Base-by-base conservation (phyloP, 306 rosid genomes). In the Lagenaria siceraria region DNA sequence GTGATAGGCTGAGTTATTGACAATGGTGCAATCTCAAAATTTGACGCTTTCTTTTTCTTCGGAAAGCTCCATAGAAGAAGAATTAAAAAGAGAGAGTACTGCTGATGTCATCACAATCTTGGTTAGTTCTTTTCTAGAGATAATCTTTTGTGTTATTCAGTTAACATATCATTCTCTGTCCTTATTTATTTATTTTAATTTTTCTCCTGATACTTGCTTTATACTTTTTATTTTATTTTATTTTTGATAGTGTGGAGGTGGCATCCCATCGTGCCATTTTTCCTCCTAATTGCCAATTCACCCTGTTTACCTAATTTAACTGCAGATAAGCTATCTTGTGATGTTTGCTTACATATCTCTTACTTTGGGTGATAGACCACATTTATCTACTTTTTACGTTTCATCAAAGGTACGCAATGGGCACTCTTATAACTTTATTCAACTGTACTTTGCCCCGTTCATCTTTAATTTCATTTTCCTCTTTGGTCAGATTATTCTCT, bases 271-370 rank as follows among this genome's bases (percentile, higher is more conserved):
- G 73, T 80, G 76, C 68, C 77, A 71, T 80, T 78, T 74, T 59
- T 24, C 73, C 64, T 49, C 24, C 3, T 42, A 40, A 22, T 74
- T 78, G 40, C 18, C 61, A 29, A 73, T 51, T 48, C 61, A 19
- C 43, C 5, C 36, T 61, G 43, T 63, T 62, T 74, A 42, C 80
- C 78, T 76, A 14, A 66, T 79, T 78, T 75, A 74, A 35, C 79
- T 88, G 93, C 92, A 95, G 99, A 87, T 95, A 84, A 95, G 99
- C 90, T 95, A 95, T 80, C 90, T 95, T 53, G 99, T 95, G 84
- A 95, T 95, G 98, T 95, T 92, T 79, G 98, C 97, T 53, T 95
- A 95, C 80, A 92, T 95, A 76, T 95, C 99, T 83, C 96, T 95
- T 85, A 87, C 99, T 81, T 82, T 95, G 87, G 99, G 99, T 43